Evolutionary conservation across 116 monocot genomes (phyloP).

Genomic region (Iris pallida): DNA sequence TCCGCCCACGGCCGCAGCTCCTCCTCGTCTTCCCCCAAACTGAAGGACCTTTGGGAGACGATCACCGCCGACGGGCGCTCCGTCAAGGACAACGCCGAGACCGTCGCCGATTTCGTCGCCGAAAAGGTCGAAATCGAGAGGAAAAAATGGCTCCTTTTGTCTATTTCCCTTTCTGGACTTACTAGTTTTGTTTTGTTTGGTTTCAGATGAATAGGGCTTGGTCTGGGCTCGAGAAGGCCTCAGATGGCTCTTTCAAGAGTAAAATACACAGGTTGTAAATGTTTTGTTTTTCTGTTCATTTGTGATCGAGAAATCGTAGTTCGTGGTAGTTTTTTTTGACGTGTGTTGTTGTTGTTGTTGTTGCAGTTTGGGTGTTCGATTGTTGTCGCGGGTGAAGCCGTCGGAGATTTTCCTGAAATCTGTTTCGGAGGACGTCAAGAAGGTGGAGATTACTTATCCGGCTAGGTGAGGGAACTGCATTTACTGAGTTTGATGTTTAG

Average conservation of each 20-base stretch:
- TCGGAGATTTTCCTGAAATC: conserved; percentile 89
- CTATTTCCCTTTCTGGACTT: too few species aligned
- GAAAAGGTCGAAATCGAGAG: conserved; percentile 48
- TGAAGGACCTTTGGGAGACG: conserved; percentile 57
- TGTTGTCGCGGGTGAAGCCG: conserved; percentile 75
- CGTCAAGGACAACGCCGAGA: conserved; percentile 43
- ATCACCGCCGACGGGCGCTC: conserved; percentile 27
- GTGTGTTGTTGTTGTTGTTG: neutral
- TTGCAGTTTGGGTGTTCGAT: conserved; percentile 74
- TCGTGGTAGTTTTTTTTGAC: neutral
- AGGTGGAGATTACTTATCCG: conserved; percentile 79
- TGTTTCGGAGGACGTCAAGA: conserved; percentile 65
- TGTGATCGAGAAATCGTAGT: neutral
- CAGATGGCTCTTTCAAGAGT: conserved; percentile 65
- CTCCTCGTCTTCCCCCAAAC: conserved; percentile 25
- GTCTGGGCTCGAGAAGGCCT: conserved; percentile 65
- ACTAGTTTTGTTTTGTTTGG: conserved; percentile 7
- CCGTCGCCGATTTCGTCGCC: conserved; percentile 63
- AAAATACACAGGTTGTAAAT: conserved; percentile 62
- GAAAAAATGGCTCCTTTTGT: too few species aligned
- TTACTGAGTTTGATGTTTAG: too few species aligned
- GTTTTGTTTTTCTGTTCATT: neutral
- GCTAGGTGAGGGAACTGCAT: conserved; percentile 29
- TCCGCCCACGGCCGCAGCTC: conserved; percentile 8
- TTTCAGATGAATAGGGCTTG: conserved; percentile 85